Percentiles rank a stretch among this genome's conserved stretches.
phyloP scores from a whole-genome alignment of 2,329 filamentous ascomycete species.

The Berkeleyomyces basicola region DNA sequence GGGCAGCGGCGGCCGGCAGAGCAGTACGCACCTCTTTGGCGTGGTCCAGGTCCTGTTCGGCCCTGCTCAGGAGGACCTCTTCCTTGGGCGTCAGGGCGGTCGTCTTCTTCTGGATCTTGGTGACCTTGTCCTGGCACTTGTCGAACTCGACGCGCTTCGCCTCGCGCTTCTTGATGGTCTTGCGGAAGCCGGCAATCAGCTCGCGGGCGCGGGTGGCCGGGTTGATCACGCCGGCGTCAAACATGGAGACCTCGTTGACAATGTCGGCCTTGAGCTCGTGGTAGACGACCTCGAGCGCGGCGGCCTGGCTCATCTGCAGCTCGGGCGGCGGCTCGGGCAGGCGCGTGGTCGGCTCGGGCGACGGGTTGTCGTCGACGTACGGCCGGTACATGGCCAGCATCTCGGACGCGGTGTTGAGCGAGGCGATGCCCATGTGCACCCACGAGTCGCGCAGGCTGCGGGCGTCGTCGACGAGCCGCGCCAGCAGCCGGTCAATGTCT shows the following conservation, averaged over 20 bases:
- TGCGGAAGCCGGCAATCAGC: conserved; percentile 54
- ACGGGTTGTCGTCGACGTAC: conserved; percentile 42
- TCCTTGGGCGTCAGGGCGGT: conserved; percentile 54
- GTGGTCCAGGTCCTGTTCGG: conserved; percentile 50
- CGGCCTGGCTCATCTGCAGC: conserved; percentile 45
- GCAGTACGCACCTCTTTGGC: conserved; percentile 40
- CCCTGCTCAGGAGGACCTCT: conserved; percentile 51
- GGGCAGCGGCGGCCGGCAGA: background rate
- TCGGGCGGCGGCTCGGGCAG: conserved; percentile 36
- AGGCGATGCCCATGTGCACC: conserved; percentile 52
- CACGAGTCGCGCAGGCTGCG: conserved; percentile 66
- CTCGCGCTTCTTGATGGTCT: conserved; percentile 71
- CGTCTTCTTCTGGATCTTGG: conserved; percentile 52
- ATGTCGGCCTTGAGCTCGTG: conserved; percentile 56
- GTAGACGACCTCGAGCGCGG: conserved; percentile 49
- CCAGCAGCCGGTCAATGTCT: conserved; percentile 58
- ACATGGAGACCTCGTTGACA: conserved; percentile 50
- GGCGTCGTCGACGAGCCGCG: conserved; percentile 59
- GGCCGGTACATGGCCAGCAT: conserved; percentile 62
- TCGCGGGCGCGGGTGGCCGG: conserved; percentile 55
- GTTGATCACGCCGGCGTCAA: conserved; percentile 52
- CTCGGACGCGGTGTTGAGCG: conserved; percentile 48
- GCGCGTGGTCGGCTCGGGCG: conserved; percentile 29
- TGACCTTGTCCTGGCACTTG: conserved; percentile 53
- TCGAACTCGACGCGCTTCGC: conserved; percentile 72